Evolutionary conservation across 257 asterid genomes (phyloP), one percentile per base, ranked within the genome.

Genomic region (Fraxinus excelsior): DNA sequence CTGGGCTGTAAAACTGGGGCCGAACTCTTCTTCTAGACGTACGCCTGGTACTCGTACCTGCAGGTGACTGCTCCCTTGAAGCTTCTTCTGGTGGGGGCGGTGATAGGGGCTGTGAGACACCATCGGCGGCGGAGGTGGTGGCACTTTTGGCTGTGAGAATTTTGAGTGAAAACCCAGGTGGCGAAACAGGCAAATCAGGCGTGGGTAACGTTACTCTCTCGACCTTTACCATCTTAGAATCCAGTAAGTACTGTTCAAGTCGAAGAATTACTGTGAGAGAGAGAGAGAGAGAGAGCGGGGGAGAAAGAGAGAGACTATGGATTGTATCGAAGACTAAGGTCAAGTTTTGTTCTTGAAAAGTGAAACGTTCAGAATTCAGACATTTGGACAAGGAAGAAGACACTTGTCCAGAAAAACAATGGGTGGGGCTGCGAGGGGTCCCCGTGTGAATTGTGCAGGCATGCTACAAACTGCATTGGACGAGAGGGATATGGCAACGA

Each of bases 181-280:
- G 67, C 4, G 67, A 19, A 60, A 60, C 67, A 25, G 67, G 67
- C 18, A 60, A 60, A 60, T 60, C 32, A 60, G 67, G 67, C 18
- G 67, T 21, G 14, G 67, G 14, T 60, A 60, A 60, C 18, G 67
- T 60, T 60, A 60, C 67, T 60, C 32, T 23, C n/a, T 60, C 67
- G 67, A 60, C 67, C 67, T 60, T 60, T 2, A 60, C 67, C 67
- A 60, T 60, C 16, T 60, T 56, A 56, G 28, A 56, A 56, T 11
- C 26, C 26, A 56, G 65, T 7, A 56, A 7, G 58, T 16, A 56
- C 26, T 56, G 8, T 19, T 56, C 65, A 56, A 56, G 25, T 26
- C 21, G 65, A n/a, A 56, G 65, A 18, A 21, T 18, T 18, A 7
- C 21, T 4, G 11, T 5, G 65, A 5, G 64, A 1, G 65, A 19